Conservation (phyloP, 352 stramenopile species). For the Phytopythium helicoides region DNA sequence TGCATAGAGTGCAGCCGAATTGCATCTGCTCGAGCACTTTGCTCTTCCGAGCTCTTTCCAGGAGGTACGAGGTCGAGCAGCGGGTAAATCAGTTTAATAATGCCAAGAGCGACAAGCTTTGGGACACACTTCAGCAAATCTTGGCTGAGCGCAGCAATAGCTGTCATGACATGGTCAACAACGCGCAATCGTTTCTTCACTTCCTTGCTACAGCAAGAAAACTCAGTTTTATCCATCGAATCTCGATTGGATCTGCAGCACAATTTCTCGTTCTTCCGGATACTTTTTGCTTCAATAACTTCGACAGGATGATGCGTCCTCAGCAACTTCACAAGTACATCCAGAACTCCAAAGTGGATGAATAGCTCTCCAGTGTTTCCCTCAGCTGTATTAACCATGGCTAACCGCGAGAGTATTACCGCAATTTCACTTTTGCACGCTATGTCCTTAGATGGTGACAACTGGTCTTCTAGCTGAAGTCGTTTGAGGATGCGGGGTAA, state of each 20-base stretch:
- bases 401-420: conserved; percentile 42
- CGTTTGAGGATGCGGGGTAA: conserved; percentile 71
- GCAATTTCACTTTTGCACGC: conserved; percentile 70
- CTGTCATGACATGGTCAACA: conserved; percentile 41
- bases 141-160: conserved; percentile 56
- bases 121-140: conserved; percentile 64
- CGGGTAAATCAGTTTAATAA: conserved; percentile 35
- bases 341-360: conserved; percentile 59
- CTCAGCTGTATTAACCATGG: conserved; percentile 53
- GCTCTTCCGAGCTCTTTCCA: conserved; percentile 7
- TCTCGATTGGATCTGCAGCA: too few relatives aligned
- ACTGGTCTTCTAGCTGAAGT: conserved; percentile 40
- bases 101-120: conserved; percentile 35
- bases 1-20: conserved; percentile 51
- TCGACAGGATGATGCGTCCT: conserved; percentile 2
- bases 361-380: conserved; percentile 73
- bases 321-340: conserved; percentile 35
- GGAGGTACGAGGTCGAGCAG: conserved; percentile 17
- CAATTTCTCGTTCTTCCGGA: too few relatives aligned
- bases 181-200: conserved; percentile 34
- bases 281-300: background rate
- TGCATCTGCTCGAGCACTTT: conserved; percentile 15
- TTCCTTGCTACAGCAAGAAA: conserved; percentile 4
- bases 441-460: background rate
- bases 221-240: too few relatives aligned